Conservation (phyloP, 495 filamentous ascomycete species). For the Daldinia caldariorum region DNA sequence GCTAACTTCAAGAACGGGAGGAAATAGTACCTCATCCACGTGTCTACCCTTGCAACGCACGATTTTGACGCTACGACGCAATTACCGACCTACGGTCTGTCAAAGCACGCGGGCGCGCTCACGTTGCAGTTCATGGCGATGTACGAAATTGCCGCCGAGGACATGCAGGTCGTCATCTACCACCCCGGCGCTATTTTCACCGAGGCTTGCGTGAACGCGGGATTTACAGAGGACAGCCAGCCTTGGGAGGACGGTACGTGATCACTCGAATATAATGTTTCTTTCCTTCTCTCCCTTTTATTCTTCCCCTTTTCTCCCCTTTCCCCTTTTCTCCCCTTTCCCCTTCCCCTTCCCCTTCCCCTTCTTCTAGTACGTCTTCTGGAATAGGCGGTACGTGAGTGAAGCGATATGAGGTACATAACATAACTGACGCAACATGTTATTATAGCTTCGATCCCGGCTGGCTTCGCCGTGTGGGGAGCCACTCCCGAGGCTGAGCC, state of each 20-base stretch:
- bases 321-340: conserved; percentile 6
- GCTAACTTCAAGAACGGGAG: neutral
- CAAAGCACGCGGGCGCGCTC: conserved; percentile 53
- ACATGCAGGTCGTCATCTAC: conserved; percentile 57
- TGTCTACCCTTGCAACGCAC: conserved; percentile 49
- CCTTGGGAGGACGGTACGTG: conserved; percentile 54
- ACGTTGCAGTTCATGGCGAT: conserved; percentile 51
- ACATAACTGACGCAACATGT: neutral
- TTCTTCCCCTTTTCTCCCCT: neutral
- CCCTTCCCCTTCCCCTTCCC: no score
- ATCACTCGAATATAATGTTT: neutral
- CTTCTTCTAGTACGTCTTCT: neutral
- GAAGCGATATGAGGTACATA: neutral
- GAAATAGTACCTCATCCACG: conserved; percentile 49
- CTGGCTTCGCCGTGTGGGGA: conserved; percentile 61
- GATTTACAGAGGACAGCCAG: conserved; percentile 24
- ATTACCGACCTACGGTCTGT: conserved; percentile 45
- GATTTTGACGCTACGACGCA: conserved; percentile 9
- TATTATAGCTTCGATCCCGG: conserved; percentile 53
- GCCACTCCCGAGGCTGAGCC: conserved; percentile 60
- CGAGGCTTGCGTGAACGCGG: conserved; percentile 36
- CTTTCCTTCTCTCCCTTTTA: neutral
- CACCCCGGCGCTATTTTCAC: conserved; percentile 56
- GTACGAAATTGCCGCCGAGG: conserved; percentile 37
- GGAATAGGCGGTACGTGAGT: neutral